These are phyloP conservation scores for Scalesia atractyloides DNA, from an alignment of 129 eudicot species.

Conservation along the genomic window DNA sequence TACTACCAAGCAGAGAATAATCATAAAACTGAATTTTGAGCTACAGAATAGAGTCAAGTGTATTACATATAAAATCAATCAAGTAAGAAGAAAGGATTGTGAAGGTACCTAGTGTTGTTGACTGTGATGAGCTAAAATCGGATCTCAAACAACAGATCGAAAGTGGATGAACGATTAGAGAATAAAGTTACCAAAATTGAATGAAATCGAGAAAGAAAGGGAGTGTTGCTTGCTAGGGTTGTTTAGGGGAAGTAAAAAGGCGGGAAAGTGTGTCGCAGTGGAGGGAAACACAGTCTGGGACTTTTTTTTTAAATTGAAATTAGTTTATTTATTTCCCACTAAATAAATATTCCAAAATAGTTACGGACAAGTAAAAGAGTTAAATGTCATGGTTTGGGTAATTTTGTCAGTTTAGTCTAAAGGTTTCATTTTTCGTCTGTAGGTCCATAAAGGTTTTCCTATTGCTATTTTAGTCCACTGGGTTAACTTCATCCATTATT, in stretches of 20 bases:
- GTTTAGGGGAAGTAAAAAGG: conserved; percentile 22
- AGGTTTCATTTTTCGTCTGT: too few species aligned
- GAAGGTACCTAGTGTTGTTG: not conserved
- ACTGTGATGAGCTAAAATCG: not conserved
- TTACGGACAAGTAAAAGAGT: too few species aligned
- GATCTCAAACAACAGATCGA: conserved; percentile 17
- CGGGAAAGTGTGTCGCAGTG: conserved; percentile 26
- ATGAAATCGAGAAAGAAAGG: not conserved
- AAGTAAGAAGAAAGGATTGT: not conserved
- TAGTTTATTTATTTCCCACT: too few species aligned
- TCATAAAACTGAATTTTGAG: conserved; percentile 5
- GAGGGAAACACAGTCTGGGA: conserved; percentile 16
- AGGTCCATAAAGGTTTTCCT: too few species aligned
- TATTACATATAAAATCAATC: not conserved
- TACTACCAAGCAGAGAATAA: too few species aligned
- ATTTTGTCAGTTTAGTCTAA: too few species aligned
- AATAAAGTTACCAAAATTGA: not conserved
- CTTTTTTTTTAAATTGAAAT: too few species aligned
- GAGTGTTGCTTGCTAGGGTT: conserved; percentile 28
- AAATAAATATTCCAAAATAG: too few species aligned
- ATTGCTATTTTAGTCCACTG: too few species aligned
- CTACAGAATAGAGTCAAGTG: not conserved
- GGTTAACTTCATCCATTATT: too few species aligned
- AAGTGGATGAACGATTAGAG: not conserved
- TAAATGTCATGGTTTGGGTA: too few species aligned